Percentiles rank a stretch among this genome's conserved stretches.
These are phyloP conservation scores for Ogataea ganodermae DNA, from an alignment of 805 yeast genomes.

Conservation along the genomic window DNA sequence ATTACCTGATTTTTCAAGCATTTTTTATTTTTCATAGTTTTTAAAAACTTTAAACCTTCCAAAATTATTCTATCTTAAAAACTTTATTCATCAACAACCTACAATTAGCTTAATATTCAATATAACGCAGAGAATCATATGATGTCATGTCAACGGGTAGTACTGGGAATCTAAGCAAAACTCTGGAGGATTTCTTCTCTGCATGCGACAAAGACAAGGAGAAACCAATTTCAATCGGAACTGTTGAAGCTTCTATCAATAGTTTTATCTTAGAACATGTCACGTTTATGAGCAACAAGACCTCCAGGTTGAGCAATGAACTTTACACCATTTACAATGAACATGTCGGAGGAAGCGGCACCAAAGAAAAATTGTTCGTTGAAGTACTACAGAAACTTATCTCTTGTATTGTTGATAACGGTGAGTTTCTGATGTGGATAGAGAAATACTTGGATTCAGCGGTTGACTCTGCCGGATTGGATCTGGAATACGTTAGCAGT, in stretches of 20 bases:
- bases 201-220: neutral
- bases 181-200: constrained; percentile 17
- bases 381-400: constrained; percentile 39
- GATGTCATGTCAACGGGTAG: constrained; percentile 16
- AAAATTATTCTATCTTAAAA: too few relatives aligned
- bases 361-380: constrained; percentile 41
- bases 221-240: neutral
- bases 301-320: constrained; percentile 39
- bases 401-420: constrained; percentile 34
- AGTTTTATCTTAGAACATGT: constrained; percentile 36
- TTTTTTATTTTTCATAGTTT: neutral
- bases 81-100: neutral
- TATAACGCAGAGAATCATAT: neutral
- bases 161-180: constrained; percentile 12
- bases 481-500: constrained; percentile 32
- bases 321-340: constrained; percentile 38
- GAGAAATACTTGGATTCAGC: constrained; percentile 50
- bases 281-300: constrained; percentile 34
- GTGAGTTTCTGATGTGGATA: constrained; percentile 50
- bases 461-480: constrained; percentile 59
- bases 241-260: constrained; percentile 5
- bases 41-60: too few relatives aligned
- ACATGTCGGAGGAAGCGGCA: constrained; percentile 33
- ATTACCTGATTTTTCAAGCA: neutral
- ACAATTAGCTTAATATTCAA: too few relatives aligned